phyloP scores from a whole-genome alignment of 2,329 filamentous ascomycete genomes.

The Aureobasidium pullulans region DNA sequence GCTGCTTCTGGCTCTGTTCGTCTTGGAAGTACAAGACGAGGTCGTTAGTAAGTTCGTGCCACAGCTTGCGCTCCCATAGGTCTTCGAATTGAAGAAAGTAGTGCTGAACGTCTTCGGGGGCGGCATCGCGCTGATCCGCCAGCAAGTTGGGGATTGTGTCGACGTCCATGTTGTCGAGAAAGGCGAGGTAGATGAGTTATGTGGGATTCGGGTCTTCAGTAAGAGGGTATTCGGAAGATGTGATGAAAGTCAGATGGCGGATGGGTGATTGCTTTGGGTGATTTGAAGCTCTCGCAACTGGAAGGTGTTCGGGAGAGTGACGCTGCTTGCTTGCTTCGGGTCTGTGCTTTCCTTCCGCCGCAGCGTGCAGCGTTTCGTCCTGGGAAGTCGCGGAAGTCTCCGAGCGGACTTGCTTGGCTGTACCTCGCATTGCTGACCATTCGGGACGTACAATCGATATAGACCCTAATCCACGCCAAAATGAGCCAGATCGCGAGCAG shows the following conservation, averaged over 20 bases:
- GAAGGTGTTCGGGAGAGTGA: slow-evolving; percentile 1
- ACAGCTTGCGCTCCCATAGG: slow-evolving; percentile 96
- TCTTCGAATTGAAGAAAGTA: slow-evolving; percentile 90
- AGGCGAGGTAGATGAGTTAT: neutral
- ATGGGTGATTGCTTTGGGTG: neutral
- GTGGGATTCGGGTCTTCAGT: neutral
- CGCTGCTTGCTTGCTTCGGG: neutral
- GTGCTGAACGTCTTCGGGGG: slow-evolving; percentile 79
- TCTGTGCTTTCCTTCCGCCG: neutral
- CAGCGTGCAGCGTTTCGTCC: neutral
- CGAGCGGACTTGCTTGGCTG: slow-evolving; percentile 8
- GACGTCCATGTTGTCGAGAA: slow-evolving; percentile 57
- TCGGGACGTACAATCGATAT: slow-evolving; percentile 3
- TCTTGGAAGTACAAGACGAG: slow-evolving; percentile 83
- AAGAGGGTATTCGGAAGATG: neutral
- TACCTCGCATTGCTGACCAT: slow-evolving; percentile 13
- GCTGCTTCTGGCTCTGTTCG: slow-evolving; percentile 71
- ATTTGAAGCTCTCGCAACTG: slow-evolving; percentile 1
- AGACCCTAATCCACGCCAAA: neutral
- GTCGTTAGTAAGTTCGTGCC: slow-evolving; percentile 93
- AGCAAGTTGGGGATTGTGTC: slow-evolving; percentile 90
- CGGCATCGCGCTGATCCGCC: slow-evolving; percentile 77
- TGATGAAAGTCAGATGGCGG: neutral
- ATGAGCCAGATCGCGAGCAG: slow-evolving; percentile 15
- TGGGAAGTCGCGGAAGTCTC: neutral